Conservation (phyloP, 2,329 filamentous ascomycete species). For the Aspergillus quadrilineatus region DNA sequence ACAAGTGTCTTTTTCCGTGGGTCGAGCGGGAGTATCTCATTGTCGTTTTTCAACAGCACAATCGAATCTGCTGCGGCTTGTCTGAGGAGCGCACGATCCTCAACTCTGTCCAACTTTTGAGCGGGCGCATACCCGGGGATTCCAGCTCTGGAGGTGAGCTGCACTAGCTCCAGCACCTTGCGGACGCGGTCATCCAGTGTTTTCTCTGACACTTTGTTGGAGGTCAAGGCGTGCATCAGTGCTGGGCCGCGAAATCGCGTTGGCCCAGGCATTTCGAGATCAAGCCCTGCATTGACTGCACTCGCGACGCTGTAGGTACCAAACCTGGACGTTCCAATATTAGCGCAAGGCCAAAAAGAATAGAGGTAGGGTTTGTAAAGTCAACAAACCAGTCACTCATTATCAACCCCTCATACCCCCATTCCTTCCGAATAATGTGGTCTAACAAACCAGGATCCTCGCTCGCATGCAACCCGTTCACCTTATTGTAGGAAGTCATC, state of each 20-base stretch:
- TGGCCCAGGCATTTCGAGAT: constrained; percentile 51
- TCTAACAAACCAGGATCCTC: constrained; percentile 43
- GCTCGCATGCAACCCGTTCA: constrained; percentile 52
- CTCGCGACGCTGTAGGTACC: constrained; percentile 48
- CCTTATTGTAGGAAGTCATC: constrained; percentile 61
- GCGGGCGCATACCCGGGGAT: constrained; percentile 58
- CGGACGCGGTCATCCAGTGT: constrained; percentile 60
- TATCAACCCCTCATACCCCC: constrained; percentile 47
- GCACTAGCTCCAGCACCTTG: constrained; percentile 57
- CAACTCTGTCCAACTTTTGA: constrained; percentile 56
- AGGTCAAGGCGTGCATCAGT: constrained; percentile 48
- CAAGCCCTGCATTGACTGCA: constrained; percentile 46
- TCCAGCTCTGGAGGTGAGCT: constrained; percentile 55
- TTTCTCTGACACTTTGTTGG: constrained; percentile 57
- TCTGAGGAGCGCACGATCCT: constrained; percentile 64
- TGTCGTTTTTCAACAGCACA: constrained; percentile 72
- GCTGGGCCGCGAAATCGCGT: constrained; percentile 43
- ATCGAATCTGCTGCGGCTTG: constrained; percentile 67
- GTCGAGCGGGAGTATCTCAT: constrained; percentile 58
- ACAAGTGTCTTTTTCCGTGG: constrained; percentile 50
- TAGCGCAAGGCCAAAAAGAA: background rate
- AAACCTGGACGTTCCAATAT: constrained; percentile 32
- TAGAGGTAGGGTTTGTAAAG: background rate
- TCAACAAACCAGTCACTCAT: constrained; percentile 47
- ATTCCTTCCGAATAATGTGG: constrained; percentile 47